Conservation (phyloP, 768 basidiomycete species). For the Gloeostereum incarnatum region DNA sequence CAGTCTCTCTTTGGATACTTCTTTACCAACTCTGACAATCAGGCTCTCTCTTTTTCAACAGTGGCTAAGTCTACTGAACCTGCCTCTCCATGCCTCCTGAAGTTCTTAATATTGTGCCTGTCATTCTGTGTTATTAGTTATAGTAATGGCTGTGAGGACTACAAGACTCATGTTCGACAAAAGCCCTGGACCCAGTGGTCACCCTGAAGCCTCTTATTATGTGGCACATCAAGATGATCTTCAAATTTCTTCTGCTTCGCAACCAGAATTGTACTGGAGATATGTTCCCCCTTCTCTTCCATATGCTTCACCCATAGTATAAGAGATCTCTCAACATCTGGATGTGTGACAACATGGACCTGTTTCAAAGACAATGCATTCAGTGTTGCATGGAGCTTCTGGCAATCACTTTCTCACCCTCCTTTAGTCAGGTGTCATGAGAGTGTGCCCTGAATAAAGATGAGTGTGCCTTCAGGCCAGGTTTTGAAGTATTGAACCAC, state of each 20-base stretch:
- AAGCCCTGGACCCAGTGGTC: background rate
- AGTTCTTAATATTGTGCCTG: background rate
- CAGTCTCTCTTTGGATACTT: constrained; percentile 18
- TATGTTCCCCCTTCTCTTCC: constrained; percentile 12
- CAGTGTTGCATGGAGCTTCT: background rate
- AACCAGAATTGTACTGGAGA: background rate
- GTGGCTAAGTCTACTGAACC: constrained; percentile 14
- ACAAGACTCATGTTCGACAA: background rate
- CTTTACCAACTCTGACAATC: constrained; percentile 17
- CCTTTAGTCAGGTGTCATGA: background rate
- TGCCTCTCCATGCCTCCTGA: constrained; percentile 12
- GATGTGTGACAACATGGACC: background rate
- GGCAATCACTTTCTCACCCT: background rate
- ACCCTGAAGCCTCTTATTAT: background rate
- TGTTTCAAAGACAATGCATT: background rate
- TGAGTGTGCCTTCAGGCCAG: background rate
- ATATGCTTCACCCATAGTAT: constrained; percentile 19
- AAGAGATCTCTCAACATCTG: constrained; percentile 7
- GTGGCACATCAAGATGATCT: background rate
- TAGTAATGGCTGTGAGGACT: background rate
- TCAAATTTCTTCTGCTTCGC: background rate
- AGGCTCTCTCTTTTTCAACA: constrained; percentile 15
- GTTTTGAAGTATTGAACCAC: background rate
- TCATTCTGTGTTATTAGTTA: no score
- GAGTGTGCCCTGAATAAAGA: background rate